Percentiles rank a stretch among this genome's conserved stretches.
phyloP scores from a whole-genome alignment of 257 asterid genomes.

The Przewalskia tangutica region DNA sequence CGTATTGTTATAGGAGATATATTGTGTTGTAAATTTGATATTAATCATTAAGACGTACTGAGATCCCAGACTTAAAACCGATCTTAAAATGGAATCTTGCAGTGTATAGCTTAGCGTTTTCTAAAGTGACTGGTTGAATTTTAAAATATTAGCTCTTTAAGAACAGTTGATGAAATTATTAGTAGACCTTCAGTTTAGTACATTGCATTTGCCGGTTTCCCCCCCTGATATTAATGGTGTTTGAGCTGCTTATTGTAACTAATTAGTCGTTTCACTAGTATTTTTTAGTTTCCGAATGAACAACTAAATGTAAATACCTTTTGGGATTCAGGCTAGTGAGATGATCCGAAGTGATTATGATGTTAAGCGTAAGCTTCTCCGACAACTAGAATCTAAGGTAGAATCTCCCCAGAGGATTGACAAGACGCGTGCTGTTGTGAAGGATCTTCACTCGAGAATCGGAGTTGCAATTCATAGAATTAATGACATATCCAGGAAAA shows the following conservation, averaged over 20 bases:
- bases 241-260: background rate
- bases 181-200: background rate
- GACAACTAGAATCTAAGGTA: constrained; percentile 73
- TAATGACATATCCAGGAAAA: constrained; percentile 67
- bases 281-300: background rate
- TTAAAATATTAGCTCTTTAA: background rate
- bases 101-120: background rate
- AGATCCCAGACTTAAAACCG: too few relatives aligned
- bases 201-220: background rate
- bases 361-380: constrained; percentile 63
- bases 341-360: constrained; percentile 58
- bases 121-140: background rate
- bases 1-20: background rate
- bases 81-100: background rate
- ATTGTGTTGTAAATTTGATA: background rate
- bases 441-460: constrained; percentile 85
- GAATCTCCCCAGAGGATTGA: constrained; percentile 34
- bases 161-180: background rate
- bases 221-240: background rate
- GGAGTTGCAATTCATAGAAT: constrained; percentile 86
- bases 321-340: constrained; percentile 60
- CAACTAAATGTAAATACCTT: background rate
- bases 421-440: constrained; percentile 81
- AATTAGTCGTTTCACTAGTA: background rate
- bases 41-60: background rate